phyloP scores from a whole-genome alignment of 352 stramenopile species.

The Phytopythium vexans region DNA sequence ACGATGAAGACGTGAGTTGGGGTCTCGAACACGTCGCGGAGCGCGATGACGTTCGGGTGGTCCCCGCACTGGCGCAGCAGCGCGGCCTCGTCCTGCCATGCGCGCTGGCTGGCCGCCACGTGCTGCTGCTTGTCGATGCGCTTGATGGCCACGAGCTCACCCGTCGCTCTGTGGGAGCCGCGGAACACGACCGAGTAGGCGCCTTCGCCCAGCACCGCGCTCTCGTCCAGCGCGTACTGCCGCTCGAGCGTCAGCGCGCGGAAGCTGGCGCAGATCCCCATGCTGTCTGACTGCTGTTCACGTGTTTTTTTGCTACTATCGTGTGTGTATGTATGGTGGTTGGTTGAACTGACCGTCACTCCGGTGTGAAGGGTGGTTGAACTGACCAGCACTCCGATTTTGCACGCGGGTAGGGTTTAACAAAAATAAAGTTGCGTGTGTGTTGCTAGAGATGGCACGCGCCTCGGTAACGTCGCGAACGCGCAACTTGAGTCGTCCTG shows the following conservation, averaged over 20 bases:
- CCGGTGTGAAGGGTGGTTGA: background rate
- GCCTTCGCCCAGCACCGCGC: conserved; percentile 38
- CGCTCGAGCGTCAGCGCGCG: conserved; percentile 19
- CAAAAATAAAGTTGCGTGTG: background rate
- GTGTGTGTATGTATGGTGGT: too few species aligned
- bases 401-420: too few species aligned
- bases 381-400: conserved; percentile 2
- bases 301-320: too few species aligned
- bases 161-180: conserved; percentile 26
- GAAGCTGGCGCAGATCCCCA: conserved; percentile 49
- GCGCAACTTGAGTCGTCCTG: conserved; percentile 3
- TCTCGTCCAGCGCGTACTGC: conserved; percentile 45
- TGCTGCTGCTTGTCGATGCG: conserved; percentile 43
- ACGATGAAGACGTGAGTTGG: conserved; percentile 49
- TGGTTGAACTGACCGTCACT: too few species aligned
- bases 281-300: conserved; percentile 4
- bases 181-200: conserved; percentile 49
- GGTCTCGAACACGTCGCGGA: conserved; percentile 51
- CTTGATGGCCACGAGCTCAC: conserved; percentile 51
- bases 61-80: conserved; percentile 42
- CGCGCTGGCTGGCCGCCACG: conserved; percentile 2
- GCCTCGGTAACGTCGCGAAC: background rate
- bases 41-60: conserved; percentile 56
- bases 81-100: conserved; percentile 49
- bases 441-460: background rate